Conservation (phyloP, 352 stramenopile genomes). For the Globisporangium radiosum region DNA sequence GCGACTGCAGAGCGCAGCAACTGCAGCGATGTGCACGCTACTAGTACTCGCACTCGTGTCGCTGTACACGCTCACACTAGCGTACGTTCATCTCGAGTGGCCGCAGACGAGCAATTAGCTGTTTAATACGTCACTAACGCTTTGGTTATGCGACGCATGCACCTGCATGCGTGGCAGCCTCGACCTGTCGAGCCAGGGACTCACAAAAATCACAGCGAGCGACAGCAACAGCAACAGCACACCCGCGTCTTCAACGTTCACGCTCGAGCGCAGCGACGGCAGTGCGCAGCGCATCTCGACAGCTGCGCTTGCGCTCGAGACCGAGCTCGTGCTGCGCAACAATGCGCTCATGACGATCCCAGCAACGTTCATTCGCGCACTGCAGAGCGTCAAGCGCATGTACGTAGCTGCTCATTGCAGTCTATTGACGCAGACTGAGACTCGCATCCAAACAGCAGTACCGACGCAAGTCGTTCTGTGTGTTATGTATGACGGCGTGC, state of each 20-base stretch:
- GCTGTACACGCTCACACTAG: not conserved
- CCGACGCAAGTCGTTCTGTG: not conserved
- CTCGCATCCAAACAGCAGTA: not conserved
- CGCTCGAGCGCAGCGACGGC: conserved; percentile 17
- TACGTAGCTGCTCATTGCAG: conserved; percentile 9
- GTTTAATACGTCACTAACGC: too few species aligned
- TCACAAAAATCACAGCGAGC: conserved; percentile 29
- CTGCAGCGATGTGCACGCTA: not conserved
- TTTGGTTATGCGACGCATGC: not conserved
- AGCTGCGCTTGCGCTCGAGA: conserved; percentile 21
- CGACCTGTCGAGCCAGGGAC: conserved; percentile 23
- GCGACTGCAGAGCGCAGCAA: too few species aligned
- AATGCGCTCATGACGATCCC: conserved; percentile 41
- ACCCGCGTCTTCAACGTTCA: conserved; percentile 14
- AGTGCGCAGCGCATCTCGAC: conserved; percentile 17
- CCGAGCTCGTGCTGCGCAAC: conserved; percentile 35
- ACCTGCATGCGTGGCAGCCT: conserved; percentile 17
- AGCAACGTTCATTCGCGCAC: conserved; percentile 33
- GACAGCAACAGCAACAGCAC: conserved; percentile 8
- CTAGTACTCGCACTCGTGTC: not conserved
- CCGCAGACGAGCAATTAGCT: too few species aligned
- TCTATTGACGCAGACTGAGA: not conserved
- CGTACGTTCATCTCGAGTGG: too few species aligned
- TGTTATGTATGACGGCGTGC: not conserved
- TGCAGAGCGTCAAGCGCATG: conserved; percentile 31